Conservation (phyloP, 2,329 filamentous ascomycete genomes). For the Dactylellina sp. region DNA sequence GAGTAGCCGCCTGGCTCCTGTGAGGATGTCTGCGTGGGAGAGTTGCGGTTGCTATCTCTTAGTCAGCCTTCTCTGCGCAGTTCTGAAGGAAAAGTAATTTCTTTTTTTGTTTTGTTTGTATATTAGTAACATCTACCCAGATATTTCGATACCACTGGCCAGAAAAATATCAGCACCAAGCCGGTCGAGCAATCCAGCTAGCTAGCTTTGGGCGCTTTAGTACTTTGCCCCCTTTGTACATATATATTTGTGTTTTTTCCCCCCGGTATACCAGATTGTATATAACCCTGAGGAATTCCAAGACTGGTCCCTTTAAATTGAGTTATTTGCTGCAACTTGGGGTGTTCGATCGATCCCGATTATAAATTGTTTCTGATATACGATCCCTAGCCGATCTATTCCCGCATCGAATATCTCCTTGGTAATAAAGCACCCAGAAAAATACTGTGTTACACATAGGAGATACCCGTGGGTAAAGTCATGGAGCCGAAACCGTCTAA, state of each 20-base stretch:
- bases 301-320: constrained; percentile 1
- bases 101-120: too few species aligned
- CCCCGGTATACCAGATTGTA: not conserved
- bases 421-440: not conserved
- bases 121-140: too few species aligned
- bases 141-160: too few species aligned
- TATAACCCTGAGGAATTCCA: not conserved
- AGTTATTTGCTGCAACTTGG: not conserved
- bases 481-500: too few species aligned
- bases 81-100: too few species aligned
- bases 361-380: constrained; percentile 1
- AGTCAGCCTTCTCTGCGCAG: not conserved
- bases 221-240: constrained; percentile 12
- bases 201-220: too few species aligned
- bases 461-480: too few species aligned
- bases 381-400: not conserved
- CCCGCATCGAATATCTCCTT: not conserved
- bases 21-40: constrained; percentile 3
- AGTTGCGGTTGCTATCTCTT: constrained; percentile 17
- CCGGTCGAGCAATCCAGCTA: not conserved
- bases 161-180: not conserved
- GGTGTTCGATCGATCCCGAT: not conserved
- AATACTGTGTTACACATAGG: not conserved
- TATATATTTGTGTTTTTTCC: constrained; percentile 4
- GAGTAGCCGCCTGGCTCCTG: constrained; percentile 30